Base-by-base conservation (phyloP, 768 basidiomycete species). In the Sistotremastrum niveocremeum region DNA sequence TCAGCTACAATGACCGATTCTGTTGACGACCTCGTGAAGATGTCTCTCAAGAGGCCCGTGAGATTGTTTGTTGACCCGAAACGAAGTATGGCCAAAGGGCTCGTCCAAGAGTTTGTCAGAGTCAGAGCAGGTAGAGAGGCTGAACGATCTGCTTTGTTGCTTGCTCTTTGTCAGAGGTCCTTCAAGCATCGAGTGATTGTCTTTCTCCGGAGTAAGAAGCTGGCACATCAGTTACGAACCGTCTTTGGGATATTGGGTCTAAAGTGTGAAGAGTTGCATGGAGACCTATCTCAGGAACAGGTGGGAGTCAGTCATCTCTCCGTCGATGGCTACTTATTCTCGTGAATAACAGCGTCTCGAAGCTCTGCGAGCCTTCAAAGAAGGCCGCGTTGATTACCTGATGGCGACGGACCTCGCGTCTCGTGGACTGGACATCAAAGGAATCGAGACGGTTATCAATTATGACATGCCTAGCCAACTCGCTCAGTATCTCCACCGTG, bases 1-100 rank as follows among this genome's bases (percentile, higher is more conserved):
- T 95, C 91, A 1, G 95, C 95, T 2, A 99, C 95, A 1, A 98
- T 98, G 85, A 97, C 93, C 4, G 95, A 99, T 62, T 84, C 85
- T 1, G 84, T 98, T 6, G 88, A 95, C 55, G 83, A 91, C 57
- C 74, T 99, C 41, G 85, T 98, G 47, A 81, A 79, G 57, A 83
- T 98, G 73, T 88, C 87, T 8, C 66, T 98, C 42, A 84, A 89
- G 60, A 90, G 84, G 60, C 95, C 95, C 4, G 87, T 93, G 6
- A 76, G 93, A 39, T 71, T 98, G 33, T 97, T 97, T 60, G 93
- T 99, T 20, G 95, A 98, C 57, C 89, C 90, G 6, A 91, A 93
- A 60, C 77, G 83, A 48, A 80, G 73, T 32, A 90, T 85, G 0
- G 91, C 94, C 9, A 76, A 77, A 39, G 83, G 84, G 9, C 73